phyloP scores from a whole-genome alignment of 192 early-diverging fungal species.

The Oehlia diaphana region DNA sequence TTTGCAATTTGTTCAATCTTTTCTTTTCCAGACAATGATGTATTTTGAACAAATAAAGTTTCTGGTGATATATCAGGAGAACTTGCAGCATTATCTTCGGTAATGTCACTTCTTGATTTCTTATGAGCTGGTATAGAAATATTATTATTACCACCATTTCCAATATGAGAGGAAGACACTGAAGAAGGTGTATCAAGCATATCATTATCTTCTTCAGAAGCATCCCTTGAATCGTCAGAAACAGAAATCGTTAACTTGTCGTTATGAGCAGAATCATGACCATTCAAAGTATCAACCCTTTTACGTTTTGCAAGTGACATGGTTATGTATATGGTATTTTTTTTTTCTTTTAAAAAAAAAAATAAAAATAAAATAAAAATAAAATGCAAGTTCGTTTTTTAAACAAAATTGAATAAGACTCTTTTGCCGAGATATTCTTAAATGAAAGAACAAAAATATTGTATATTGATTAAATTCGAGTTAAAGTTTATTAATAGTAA shows the following conservation, averaged over 20 bases:
- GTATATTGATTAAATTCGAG: no score
- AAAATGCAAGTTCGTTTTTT: no score
- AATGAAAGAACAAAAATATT: not conserved
- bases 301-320: not conserved
- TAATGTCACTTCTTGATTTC: not conserved
- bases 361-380: not conserved
- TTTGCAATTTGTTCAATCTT: not conserved
- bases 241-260: not conserved
- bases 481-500: no score
- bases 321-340: not conserved
- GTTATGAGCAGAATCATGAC: not conserved
- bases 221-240: not conserved
- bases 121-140: not conserved
- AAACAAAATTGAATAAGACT: no score
- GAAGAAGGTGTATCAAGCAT: constrained; percentile 3
- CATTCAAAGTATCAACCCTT: not conserved
- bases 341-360: not conserved
- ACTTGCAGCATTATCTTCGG: not conserved
- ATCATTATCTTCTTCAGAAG: constrained; percentile 1
- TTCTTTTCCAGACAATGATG: not conserved
- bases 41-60: not conserved
- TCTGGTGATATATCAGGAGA: not conserved
- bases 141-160: not conserved
- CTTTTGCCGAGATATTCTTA: no score
- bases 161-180: not conserved